phyloP scores from a whole-genome alignment of 257 asterid genomes.

The Scutellaria barbata region DNA sequence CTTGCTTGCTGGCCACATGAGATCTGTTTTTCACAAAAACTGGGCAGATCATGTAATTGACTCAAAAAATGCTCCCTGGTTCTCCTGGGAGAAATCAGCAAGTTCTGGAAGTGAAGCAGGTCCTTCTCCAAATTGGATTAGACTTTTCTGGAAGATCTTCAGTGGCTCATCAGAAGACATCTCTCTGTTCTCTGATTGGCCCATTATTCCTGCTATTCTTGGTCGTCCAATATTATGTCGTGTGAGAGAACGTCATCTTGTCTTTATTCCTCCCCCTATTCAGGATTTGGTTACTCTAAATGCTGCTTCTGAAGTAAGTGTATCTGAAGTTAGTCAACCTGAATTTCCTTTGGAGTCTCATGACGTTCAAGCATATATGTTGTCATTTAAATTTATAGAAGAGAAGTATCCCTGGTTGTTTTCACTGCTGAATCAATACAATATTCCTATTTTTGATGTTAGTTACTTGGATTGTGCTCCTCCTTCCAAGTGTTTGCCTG shows the following conservation, averaged over 20 bases:
- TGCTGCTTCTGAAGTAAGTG: conserved; percentile 45
- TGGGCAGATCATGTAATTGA: conserved; percentile 76
- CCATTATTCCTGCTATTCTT: conserved; percentile 93
- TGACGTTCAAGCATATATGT: conserved; percentile 48
- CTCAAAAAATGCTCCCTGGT: conserved; percentile 87
- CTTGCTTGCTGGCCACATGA: conserved; percentile 79
- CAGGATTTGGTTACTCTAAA: conserved; percentile 38
- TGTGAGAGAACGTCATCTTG: conserved; percentile 75
- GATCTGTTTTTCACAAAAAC: conserved; percentile 69
- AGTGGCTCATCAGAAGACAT: conserved; percentile 68
- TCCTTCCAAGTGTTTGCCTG: conserved; percentile 71
- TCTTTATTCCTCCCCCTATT: conserved; percentile 69
- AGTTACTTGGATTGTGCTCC: conserved; percentile 84
- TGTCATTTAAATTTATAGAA: conserved; percentile 55
- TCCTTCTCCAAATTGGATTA: conserved; percentile 90
- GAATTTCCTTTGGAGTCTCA: conserved; percentile 49
- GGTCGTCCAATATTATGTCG: conserved; percentile 95
- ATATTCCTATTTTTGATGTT: conserved; percentile 79
- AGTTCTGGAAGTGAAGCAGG: conserved; percentile 67
- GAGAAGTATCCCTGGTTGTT: conserved; percentile 83
- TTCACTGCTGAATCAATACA: conserved; percentile 80
- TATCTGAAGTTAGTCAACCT: conserved; percentile 48
- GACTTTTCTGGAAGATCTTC: conserved; percentile 82
- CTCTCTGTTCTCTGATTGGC: conserved; percentile 92
- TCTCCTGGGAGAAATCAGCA: conserved; percentile 81